A percentile compares a stretch with the other conserved stretches of the same genome.
Conservation (phyloP, 1,139 yeast species). For the Suhomyces wounanorum region DNA sequence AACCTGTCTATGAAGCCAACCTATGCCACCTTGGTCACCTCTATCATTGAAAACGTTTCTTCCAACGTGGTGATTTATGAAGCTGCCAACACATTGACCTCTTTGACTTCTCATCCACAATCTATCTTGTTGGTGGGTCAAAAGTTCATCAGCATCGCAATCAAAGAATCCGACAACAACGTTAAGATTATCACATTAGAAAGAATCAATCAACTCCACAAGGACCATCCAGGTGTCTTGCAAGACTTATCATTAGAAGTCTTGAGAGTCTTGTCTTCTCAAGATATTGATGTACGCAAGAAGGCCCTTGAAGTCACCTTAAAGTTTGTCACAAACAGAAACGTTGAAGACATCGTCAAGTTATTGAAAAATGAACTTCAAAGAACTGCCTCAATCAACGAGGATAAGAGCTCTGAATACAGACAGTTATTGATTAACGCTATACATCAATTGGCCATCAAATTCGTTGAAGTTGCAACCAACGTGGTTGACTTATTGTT, state of each 20-base stretch:
- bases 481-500: slow-evolving; percentile 85
- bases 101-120: slow-evolving; percentile 66
- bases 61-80: slow-evolving; percentile 84
- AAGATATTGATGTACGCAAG: slow-evolving; percentile 87
- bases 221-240: slow-evolving; percentile 76
- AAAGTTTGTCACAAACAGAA: slow-evolving; percentile 78
- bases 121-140: slow-evolving; percentile 75
- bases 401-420: slow-evolving; percentile 81
- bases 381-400: slow-evolving; percentile 64
- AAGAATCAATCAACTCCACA: slow-evolving; percentile 75
- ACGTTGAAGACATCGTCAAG: slow-evolving; percentile 92
- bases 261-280: slow-evolving; percentile 79
- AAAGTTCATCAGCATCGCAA: slow-evolving; percentile 85
- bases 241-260: slow-evolving; percentile 87
- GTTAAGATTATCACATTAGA: slow-evolving; percentile 91
- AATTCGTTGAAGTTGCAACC: slow-evolving; percentile 88
- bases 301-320: slow-evolving; percentile 85
- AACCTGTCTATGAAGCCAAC: slow-evolving; percentile 67
- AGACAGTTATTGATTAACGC: slow-evolving; percentile 87
- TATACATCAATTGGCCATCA: slow-evolving; percentile 86
- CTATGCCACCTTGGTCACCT: slow-evolving; percentile 72
- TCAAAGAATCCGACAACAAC: slow-evolving; percentile 89
- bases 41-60: slow-evolving; percentile 63
- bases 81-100: slow-evolving; percentile 84
- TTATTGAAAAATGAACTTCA: slow-evolving; percentile 89